Base-by-base conservation (phyloP, 768 basidiomycete species). In the Pisolithus albus region DNA sequence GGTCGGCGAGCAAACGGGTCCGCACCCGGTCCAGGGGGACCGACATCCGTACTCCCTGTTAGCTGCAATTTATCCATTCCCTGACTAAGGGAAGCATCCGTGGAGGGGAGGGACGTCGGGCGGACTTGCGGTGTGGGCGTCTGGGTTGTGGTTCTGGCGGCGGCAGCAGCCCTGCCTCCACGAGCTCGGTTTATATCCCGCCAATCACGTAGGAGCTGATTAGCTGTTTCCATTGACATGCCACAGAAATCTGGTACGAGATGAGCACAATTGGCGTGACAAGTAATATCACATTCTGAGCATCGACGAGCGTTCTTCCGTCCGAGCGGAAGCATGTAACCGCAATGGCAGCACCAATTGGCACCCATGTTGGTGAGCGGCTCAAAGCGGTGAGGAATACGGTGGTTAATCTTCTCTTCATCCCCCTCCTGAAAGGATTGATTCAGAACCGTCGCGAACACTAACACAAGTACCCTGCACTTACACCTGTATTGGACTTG, bases 301-400 rank as follows among this genome's bases (percentile, higher is more conserved):
- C 96, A 99, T 69, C 88, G 88, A 51, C 92, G 84, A 19, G 95
- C 88, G 67, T 97, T 95, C 76, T 98, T 98, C 58, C 94, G 84
- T 47, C 95, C 95, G 45, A 98, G 80, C 50, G 96, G 94, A 23
- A 96, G 80, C 81, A 99, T 94, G 63, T 94, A 96, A 56, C 96
- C 96, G 66, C 96, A 99, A 68, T 99, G 96, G 67, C 96, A 99
- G 70, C 96, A 99, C 96, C 96, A 99, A 63, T 95, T 97, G 16
- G 96, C 91, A 41, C 92, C 90, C 51, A 98, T 86, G 69, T 96
- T 98, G 55, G 93, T 97, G 61, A 96, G 82, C 16, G 94, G 85
- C 60, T 94, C 92, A 73, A 99, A 99, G 19, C 96, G 86, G 70
- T 99, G 96, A 49, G 96, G 96, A 61, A 99, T 98, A 48, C 96